A percentile compares a stretch with the other conserved stretches of the same genome.
These are phyloP conservation scores for Epichloe scottii DNA, from an alignment of 2,329 filamentous ascomycete species.

Conservation along the genomic window DNA sequence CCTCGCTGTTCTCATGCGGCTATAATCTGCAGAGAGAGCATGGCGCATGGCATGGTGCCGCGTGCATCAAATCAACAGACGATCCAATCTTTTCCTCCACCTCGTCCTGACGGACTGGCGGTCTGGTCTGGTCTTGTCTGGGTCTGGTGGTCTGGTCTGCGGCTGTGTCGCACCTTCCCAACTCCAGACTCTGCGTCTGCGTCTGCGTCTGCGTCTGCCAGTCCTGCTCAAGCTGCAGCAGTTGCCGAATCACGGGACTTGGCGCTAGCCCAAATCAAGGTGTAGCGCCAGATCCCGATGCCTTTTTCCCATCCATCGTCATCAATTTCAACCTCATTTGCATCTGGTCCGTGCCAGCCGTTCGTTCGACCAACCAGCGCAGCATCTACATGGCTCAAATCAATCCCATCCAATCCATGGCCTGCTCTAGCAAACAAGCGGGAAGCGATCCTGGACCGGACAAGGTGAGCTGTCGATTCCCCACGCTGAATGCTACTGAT, in stretches of 20 bases:
- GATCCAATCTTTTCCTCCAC: neutral
- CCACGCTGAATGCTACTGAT: neutral
- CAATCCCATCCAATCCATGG: neutral
- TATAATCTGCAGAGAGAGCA: no score
- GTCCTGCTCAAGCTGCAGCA: neutral
- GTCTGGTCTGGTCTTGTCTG: neutral
- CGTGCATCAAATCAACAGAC: no score
- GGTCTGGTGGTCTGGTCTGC: neutral
- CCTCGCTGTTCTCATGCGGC: neutral
- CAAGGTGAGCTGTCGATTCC: neutral
- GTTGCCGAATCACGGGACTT: conserved; percentile 3
- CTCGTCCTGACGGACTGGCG: neutral
- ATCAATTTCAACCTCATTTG: neutral
- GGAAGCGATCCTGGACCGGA: neutral
- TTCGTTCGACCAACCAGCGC: neutral
- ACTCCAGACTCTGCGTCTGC: neutral
- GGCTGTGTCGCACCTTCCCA: conserved; percentile 1
- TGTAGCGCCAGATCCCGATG: conserved; percentile 1
- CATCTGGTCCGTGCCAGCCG: conserved; percentile 1
- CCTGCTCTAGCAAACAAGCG: neutral
- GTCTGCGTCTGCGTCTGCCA: no score
- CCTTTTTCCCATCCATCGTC: neutral
- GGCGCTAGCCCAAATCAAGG: neutral
- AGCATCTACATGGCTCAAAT: neutral
- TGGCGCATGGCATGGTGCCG: no score